A percentile compares a stretch with the other conserved stretches of the same genome.
Evolutionary conservation across 768 basidiomycete species (phyloP).

Genomic region (Boletus reticulatus): DNA sequence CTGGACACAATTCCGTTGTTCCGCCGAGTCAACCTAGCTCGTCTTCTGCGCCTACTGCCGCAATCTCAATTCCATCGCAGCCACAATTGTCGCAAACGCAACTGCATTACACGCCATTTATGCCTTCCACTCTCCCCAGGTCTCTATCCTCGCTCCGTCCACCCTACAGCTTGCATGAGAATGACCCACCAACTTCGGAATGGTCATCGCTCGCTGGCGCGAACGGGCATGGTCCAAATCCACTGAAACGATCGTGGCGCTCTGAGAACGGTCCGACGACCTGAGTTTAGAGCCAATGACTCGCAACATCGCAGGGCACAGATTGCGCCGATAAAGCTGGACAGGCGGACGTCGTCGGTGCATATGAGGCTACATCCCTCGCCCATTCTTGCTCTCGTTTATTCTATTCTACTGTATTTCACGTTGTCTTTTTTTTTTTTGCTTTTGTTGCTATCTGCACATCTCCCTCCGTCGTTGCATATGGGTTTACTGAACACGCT

Average conservation of each 20-base stretch:
- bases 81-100: slow-evolving; percentile 5
- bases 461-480: slow-evolving; percentile 2
- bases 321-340: neutral
- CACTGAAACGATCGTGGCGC: slow-evolving; percentile 27
- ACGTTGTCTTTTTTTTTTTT: no score
- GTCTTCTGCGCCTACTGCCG: neutral
- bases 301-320: neutral
- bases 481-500: neutral
- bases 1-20: neutral
- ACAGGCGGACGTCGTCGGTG: neutral
- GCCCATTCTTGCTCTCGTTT: neutral
- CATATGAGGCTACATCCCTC: neutral
- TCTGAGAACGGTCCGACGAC: slow-evolving; percentile 23
- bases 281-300: neutral
- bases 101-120: slow-evolving; percentile 2
- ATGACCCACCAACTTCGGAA: slow-evolving; percentile 18
- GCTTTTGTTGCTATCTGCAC: neutral
- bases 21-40: neutral
- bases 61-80: neutral
- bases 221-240: slow-evolving; percentile 19
- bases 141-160: neutral
- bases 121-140: slow-evolving; percentile 1
- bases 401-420: neutral
- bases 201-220: slow-evolving; percentile 31
- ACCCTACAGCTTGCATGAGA: slow-evolving; percentile 16